Evolutionary conservation across 805 yeast genomes (phyloP), one percentile per base, ranked within the genome.

Genomic region (Wickerhamomyces mucosus): DNA sequence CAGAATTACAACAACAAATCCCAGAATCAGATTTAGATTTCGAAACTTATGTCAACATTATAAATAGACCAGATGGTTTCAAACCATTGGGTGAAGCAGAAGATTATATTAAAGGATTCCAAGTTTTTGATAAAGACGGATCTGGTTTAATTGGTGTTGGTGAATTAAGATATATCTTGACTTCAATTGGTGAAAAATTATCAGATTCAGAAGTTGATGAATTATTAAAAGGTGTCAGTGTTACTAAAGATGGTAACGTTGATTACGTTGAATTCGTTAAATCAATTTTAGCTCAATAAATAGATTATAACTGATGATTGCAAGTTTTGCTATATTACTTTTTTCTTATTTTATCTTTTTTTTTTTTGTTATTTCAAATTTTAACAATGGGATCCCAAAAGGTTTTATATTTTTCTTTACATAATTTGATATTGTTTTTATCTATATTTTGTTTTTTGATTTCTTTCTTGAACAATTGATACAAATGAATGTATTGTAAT

Each of bases 91-190:
- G 95, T 11, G 82, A 81, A 48, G 86, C 94, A 26, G 67, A 62
- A 32, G 98, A 92, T 57, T 92, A 89, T 59, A 75, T 92, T 52
- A 83, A 89, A 53, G 92, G 89, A 0, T 92, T 92, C 73, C 97
- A 92, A 63, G 96, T 92, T 6, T 92, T 92, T 48, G 99, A 92
- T 63, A 92, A 89, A 64, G 95, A 86, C 43, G 75, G 80, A 42
- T 81, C 96, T 14, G 99, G 99, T 5, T 83, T 78, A 61, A 92
- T 92, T 46, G 94, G 96, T 25, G 95, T 92, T 27, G 99, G 99
- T 36, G 97, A 92, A 61, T 71, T 92, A 49, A 75, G 94, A 56
- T 92, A 92, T 61, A 86, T 92, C 56, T 69, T 92, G 52, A 92
- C 98, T 21, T 81, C 95, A 6, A 77, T 92, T 46, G 99, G 99